Evolutionary conservation across 2,329 filamentous ascomycete genomes (phyloP).

Genomic region (Sporothrix inflata): DNA sequence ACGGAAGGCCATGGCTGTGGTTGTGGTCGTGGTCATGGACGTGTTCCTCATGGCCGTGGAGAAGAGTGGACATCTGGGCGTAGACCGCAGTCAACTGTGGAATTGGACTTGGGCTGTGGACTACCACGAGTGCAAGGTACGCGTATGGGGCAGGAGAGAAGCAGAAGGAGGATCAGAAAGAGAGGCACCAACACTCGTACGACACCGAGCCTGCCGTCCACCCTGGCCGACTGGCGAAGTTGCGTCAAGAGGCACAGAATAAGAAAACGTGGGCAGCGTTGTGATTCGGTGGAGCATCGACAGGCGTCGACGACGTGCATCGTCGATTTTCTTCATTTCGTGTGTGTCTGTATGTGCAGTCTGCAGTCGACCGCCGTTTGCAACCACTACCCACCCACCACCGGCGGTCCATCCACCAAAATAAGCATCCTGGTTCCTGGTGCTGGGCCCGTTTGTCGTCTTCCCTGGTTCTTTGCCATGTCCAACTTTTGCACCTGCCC

Average conservation of each 20-base stretch:
- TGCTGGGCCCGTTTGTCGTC: not conserved
- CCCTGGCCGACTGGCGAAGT: too few relatives aligned
- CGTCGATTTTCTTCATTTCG: not conserved
- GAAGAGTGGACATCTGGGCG: not conserved
- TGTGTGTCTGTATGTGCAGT: not conserved
- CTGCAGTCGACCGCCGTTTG: not conserved
- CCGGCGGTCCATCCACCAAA: not conserved
- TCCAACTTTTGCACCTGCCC: conserved; percentile 14
- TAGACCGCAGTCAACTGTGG: too few relatives aligned
- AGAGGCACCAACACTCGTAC: not conserved
- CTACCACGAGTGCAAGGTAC: not conserved
- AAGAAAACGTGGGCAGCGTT: conserved; percentile 23
- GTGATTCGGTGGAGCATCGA: conserved; percentile 9
- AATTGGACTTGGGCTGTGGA: too few relatives aligned
- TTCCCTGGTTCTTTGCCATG: not conserved
- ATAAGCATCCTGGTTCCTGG: conserved; percentile 9
- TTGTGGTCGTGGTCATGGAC: not conserved
- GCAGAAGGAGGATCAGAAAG: not conserved
- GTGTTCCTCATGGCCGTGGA: not conserved
- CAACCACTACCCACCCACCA: not conserved
- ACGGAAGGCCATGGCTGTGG: not conserved
- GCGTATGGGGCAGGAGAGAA: not conserved
- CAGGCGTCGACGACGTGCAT: not conserved
- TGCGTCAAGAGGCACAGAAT: not conserved
- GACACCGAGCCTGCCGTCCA: not conserved